These are phyloP conservation scores for Globisporangium apiculatum DNA, from an alignment of 352 stramenopile genomes.

Conservation along the genomic window DNA sequence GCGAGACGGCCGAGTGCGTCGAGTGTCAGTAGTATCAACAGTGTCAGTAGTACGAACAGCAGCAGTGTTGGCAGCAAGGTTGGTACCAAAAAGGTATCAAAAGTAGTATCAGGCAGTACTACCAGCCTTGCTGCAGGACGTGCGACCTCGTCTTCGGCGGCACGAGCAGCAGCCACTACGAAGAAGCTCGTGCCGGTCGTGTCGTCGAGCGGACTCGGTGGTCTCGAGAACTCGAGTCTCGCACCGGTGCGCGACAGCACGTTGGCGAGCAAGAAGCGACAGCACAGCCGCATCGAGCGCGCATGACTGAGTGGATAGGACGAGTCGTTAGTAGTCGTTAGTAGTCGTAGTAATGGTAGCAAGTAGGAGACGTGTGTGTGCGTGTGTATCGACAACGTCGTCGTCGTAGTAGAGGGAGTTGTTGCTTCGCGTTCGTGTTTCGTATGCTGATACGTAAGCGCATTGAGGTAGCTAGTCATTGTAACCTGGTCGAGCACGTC, in stretches of 20 bases:
- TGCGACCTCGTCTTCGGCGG: too few species aligned
- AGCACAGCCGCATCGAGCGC: constrained; percentile 15
- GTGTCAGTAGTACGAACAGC: constrained; percentile 4
- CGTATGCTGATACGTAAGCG: too few species aligned
- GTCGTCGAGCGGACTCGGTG: background rate
- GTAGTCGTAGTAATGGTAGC: background rate
- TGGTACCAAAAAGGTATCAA: too few species aligned
- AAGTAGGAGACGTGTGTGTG: background rate
- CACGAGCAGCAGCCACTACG: too few species aligned
- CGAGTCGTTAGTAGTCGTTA: background rate
- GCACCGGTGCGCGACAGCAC: constrained; percentile 6
- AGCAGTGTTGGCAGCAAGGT: background rate
- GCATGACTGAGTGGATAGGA: constrained; percentile 10
- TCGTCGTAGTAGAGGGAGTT: background rate
- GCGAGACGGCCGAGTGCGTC: constrained; percentile 13
- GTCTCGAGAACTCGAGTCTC: constrained; percentile 13
- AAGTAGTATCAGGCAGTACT: too few species aligned
- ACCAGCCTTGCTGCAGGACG: too few species aligned
- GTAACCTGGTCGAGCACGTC: too few species aligned
- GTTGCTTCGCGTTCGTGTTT: too few species aligned
- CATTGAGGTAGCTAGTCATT: too few species aligned
- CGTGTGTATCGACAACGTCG: background rate
- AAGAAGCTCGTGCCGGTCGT: constrained; percentile 14
- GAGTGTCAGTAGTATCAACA: constrained; percentile 16
- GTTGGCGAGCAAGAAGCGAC: constrained; percentile 32